Evolutionary conservation across 768 basidiomycete genomes (phyloP).

Genomic region (Suillus occidentalis): DNA sequence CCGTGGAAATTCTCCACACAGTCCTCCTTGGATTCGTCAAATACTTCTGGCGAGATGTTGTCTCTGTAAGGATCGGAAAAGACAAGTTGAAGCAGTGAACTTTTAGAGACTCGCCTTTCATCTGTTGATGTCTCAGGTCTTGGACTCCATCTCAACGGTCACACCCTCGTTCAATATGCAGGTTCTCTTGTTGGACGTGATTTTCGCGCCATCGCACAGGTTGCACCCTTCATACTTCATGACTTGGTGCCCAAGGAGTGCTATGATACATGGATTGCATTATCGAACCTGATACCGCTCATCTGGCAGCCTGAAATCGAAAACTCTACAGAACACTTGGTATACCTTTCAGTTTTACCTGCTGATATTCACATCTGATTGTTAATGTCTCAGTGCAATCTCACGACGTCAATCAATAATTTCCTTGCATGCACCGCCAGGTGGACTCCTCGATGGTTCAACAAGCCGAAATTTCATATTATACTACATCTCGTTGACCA

Average conservation of each 20-base stretch:
- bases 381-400: slow-evolving; percentile 14
- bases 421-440: slow-evolving; percentile 34
- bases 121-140: slow-evolving; percentile 16
- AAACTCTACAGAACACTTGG: slow-evolving; percentile 34
- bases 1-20: slow-evolving; percentile 23
- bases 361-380: slow-evolving; percentile 7
- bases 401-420: slow-evolving; percentile 33
- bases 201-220: slow-evolving; percentile 20
- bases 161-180: slow-evolving; percentile 21
- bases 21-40: slow-evolving; percentile 25
- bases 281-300: slow-evolving; percentile 35
- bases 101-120: slow-evolving; percentile 5
- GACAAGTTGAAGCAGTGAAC: slow-evolving; percentile 7
- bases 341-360: slow-evolving; percentile 18
- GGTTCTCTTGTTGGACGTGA: slow-evolving; percentile 20
- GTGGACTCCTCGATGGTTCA: slow-evolving; percentile 37
- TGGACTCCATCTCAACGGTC: slow-evolving; percentile 10
- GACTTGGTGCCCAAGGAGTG: slow-evolving; percentile 16
- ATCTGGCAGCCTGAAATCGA: slow-evolving; percentile 42
- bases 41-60: slow-evolving; percentile 21
- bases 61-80: slow-evolving; percentile 1
- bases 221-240: slow-evolving; percentile 14
- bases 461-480: slow-evolving; percentile 47
- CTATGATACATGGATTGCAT: slow-evolving; percentile 33
- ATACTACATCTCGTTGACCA: slow-evolving; percentile 37